These are phyloP conservation scores for Exophiala aquamarina DNA, from an alignment of 2,329 filamentous ascomycete genomes.

Conservation along the genomic window DNA sequence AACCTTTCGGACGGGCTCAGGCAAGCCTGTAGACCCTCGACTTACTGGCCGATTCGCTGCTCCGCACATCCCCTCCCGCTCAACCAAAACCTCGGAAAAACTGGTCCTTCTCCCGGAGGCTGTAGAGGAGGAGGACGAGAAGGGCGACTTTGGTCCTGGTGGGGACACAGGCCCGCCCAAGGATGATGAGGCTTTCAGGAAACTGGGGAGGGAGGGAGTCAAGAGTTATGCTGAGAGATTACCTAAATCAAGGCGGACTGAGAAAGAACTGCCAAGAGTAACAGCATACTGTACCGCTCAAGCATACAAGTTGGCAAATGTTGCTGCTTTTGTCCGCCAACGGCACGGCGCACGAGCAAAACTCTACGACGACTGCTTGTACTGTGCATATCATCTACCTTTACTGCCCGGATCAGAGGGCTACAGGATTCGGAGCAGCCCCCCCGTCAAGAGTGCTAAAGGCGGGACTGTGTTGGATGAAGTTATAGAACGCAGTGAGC, in stretches of 20 bases:
- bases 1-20: slow-evolving; percentile 38
- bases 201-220: slow-evolving; percentile 58
- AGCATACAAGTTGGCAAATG: slow-evolving; percentile 82
- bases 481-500: slow-evolving; percentile 92
- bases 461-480: slow-evolving; percentile 91
- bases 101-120: slow-evolving; percentile 91
- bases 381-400: slow-evolving; percentile 91
- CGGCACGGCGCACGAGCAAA: slow-evolving; percentile 91
- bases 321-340: slow-evolving; percentile 84
- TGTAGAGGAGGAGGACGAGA: slow-evolving; percentile 54
- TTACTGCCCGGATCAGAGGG: slow-evolving; percentile 82
- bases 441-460: slow-evolving; percentile 87
- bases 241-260: slow-evolving; percentile 81
- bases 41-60: slow-evolving; percentile 58
- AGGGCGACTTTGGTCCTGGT: slow-evolving; percentile 60
- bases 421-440: slow-evolving; percentile 84
- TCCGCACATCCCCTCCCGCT: slow-evolving; percentile 73
- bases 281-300: slow-evolving; percentile 97
- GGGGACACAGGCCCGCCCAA: slow-evolving; percentile 50
- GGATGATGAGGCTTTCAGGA: slow-evolving; percentile 61
- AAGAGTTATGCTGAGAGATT: slow-evolving; percentile 94
- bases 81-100: slow-evolving; percentile 94
- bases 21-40: slow-evolving; percentile 51
- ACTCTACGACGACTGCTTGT: slow-evolving; percentile 95
- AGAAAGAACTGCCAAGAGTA: slow-evolving; percentile 76